A percentile compares a stretch with the other conserved stretches of the same genome.
phyloP scores from a whole-genome alignment of 2,329 filamentous ascomycete species.

The Sarocladium brachiariae region DNA sequence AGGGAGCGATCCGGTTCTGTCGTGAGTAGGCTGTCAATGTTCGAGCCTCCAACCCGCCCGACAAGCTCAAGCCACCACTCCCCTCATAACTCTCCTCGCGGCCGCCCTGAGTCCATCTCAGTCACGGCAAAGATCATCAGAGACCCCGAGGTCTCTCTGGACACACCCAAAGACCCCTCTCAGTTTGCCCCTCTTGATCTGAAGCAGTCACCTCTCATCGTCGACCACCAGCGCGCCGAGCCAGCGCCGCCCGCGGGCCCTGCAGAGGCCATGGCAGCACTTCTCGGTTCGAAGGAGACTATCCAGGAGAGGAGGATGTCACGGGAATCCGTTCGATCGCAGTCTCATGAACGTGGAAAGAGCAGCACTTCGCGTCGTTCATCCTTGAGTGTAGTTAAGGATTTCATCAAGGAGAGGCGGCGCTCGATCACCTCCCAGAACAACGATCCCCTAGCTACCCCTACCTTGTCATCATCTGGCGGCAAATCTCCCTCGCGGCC shows the following conservation, averaged over 20 bases:
- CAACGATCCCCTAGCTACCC: slow-evolving; percentile 31
- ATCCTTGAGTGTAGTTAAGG: slow-evolving; percentile 52
- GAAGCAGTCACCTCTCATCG: slow-evolving; percentile 51
- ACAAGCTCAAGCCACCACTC: slow-evolving; percentile 15
- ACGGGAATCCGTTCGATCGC: slow-evolving; percentile 29
- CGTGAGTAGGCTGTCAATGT: slow-evolving; percentile 48
- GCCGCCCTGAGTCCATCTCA: slow-evolving; percentile 69
- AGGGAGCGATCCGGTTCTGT: slow-evolving; percentile 47
- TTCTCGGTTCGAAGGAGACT: slow-evolving; percentile 31
- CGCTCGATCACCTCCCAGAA: slow-evolving; percentile 43
- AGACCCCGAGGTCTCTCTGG: slow-evolving; percentile 34
- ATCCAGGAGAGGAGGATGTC: slow-evolving; percentile 43
- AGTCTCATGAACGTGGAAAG: slow-evolving; percentile 27
- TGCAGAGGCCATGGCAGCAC: slow-evolving; percentile 14
- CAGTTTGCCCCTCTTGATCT: slow-evolving; percentile 45
- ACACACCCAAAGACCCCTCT: slow-evolving; percentile 25
- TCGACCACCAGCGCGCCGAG: slow-evolving; percentile 42
- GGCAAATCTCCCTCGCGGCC: slow-evolving; percentile 33
- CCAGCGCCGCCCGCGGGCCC: slow-evolving; percentile 20
- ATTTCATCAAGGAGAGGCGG: slow-evolving; percentile 54
- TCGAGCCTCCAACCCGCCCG: slow-evolving; percentile 33
- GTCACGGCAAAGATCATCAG: slow-evolving; percentile 81
- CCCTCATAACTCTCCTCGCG: slow-evolving; percentile 28
- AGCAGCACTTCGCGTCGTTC: slow-evolving; percentile 43
- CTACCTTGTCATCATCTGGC: slow-evolving; percentile 28